Conservation (phyloP, 176 grass and related monocot species). For the Areca catechu region DNA sequence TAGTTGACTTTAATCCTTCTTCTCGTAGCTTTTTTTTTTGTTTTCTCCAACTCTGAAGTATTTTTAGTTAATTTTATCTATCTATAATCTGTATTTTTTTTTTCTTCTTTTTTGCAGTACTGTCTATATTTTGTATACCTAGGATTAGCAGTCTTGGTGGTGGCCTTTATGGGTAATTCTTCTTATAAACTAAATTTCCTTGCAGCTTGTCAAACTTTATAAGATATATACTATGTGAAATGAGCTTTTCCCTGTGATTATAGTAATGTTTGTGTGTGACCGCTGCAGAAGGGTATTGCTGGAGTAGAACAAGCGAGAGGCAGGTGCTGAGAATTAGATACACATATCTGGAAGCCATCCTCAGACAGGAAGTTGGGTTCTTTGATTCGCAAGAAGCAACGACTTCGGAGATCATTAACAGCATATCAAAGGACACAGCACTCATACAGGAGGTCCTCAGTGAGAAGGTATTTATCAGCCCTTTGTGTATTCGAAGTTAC, state of each 20-base stretch:
- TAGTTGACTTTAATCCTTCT: neutral
- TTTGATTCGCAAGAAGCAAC: slow-evolving; percentile 97
- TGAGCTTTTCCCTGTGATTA: neutral
- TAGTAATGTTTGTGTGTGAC: slow-evolving; percentile 4
- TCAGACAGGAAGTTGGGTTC: slow-evolving; percentile 87
- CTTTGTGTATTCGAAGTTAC: too few species aligned
- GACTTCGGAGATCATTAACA: slow-evolving; percentile 91
- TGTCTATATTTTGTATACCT: slow-evolving; percentile 90
- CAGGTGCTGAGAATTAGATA: slow-evolving; percentile 86
- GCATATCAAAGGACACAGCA: slow-evolving; percentile 85
- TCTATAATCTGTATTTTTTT: too few species aligned
- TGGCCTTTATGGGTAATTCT: slow-evolving; percentile 85
- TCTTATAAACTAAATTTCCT: neutral
- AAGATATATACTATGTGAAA: neutral
- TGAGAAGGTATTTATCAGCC: slow-evolving; percentile 60
- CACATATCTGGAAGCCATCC: slow-evolving; percentile 85
- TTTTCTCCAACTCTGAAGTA: too few species aligned
- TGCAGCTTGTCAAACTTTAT: neutral
- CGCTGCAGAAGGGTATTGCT: slow-evolving; percentile 91
- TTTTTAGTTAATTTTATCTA: too few species aligned
- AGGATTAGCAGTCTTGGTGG: slow-evolving; percentile 67
- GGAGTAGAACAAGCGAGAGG: slow-evolving; percentile 98
- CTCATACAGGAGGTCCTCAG: slow-evolving; percentile 97
- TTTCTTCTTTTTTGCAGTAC: slow-evolving; percentile 32
- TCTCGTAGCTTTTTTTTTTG: neutral